phyloP scores from a whole-genome alignment of 2,329 filamentous ascomycete genomes.

The Penicillium sumatraense region DNA sequence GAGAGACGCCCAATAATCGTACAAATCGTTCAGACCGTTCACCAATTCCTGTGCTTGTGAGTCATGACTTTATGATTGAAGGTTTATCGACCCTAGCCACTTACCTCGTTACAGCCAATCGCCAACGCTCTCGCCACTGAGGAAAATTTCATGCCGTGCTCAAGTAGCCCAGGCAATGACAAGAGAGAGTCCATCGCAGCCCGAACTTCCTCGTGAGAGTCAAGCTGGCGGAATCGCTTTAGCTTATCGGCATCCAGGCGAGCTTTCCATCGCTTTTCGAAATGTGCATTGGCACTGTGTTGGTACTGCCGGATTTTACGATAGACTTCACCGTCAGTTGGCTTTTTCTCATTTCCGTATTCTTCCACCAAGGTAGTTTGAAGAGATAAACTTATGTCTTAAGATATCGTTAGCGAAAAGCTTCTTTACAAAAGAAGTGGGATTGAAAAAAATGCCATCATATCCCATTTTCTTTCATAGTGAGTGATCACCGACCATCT shows the following conservation, averaged over 20 bases:
- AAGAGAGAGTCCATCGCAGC: slow-evolving; percentile 14
- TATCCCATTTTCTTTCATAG: too few species aligned
- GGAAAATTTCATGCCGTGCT: slow-evolving; percentile 7
- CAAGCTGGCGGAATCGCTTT: too few species aligned
- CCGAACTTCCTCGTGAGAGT: slow-evolving; percentile 8
- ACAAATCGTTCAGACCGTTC: background rate
- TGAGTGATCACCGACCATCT: too few species aligned
- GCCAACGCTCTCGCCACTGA: slow-evolving; percentile 5
- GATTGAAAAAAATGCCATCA: too few species aligned
- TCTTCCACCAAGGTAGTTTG: slow-evolving; percentile 20
- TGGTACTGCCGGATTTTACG: too few species aligned
- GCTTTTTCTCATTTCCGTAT: slow-evolving; percentile 25
- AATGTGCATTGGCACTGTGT: too few species aligned
- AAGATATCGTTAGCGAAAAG: too few species aligned
- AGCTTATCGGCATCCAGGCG: too few species aligned
- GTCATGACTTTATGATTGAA: background rate
- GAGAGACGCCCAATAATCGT: background rate
- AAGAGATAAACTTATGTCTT: too few species aligned
- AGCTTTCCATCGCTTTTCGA: too few species aligned
- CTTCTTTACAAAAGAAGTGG: too few species aligned
- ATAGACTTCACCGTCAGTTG: slow-evolving; percentile 30
- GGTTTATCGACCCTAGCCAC: background rate
- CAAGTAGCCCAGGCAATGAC: background rate
- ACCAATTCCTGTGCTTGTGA: background rate
- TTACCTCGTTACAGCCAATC: slow-evolving; percentile 9